Percentiles rank a stretch among this genome's conserved stretches.
Conservation (phyloP, 257 asterid genomes). For the Solanum clarkiae region DNA sequence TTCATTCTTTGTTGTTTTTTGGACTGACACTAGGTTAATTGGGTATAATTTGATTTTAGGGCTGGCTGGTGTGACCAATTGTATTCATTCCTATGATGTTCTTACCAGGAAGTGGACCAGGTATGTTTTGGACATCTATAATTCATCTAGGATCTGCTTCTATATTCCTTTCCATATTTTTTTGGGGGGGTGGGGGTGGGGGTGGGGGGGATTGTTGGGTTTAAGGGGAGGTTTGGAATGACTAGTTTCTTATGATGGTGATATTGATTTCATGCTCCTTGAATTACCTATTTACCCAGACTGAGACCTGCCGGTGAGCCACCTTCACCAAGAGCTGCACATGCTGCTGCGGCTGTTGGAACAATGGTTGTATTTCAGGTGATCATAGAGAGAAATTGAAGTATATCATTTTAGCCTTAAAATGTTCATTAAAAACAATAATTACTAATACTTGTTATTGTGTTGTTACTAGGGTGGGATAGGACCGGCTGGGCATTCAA, state of each 20-base stretch:
- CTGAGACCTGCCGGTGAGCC: constrained; percentile 95
- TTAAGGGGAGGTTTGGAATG: background rate
- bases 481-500: constrained; percentile 99
- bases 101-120: constrained; percentile 97
- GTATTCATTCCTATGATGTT: constrained; percentile 77
- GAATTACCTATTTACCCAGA: constrained; percentile 19
- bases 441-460: background rate
- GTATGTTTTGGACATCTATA: constrained; percentile 12
- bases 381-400: constrained; percentile 3
- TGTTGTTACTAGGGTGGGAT: constrained; percentile 76
- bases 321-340: constrained; percentile 99
- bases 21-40: background rate
- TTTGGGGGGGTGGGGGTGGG: background rate
- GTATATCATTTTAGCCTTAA: background rate
- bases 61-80: constrained; percentile 91
- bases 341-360: constrained; percentile 94
- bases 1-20: background rate
- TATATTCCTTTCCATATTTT: no score
- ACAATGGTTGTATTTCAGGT: constrained; percentile 99
- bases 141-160: background rate
- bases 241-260: background rate
- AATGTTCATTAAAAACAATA: background rate
- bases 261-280: constrained; percentile 6
- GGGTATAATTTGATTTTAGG: constrained; percentile 30
- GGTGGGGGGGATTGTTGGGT: background rate